Base-by-base conservation (phyloP, 2,329 filamentous ascomycete genomes). In the Sphaerulina vaccinii region DNA sequence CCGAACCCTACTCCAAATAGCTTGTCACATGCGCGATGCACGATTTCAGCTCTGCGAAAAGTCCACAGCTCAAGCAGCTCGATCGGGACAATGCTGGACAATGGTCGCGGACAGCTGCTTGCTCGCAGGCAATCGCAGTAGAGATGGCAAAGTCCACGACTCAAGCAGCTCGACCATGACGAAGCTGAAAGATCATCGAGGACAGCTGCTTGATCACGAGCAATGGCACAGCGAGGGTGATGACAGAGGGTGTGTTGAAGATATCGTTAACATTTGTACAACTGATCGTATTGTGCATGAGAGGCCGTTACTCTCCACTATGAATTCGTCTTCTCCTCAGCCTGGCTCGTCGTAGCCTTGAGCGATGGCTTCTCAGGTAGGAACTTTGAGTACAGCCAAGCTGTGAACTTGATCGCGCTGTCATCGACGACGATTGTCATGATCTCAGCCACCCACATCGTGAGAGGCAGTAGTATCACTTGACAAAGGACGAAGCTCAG, bases 401-500 rank as follows among this genome's bases (percentile, higher is more conserved):
- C 72, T 9, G 80, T 69, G 60, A 84, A 76, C 40, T 69, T 76
- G 13, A 87, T 80, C 41, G 78, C 79, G 1, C 82, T 82, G 56
- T 83, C 79, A 56, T 86, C 83, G 13, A 86, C 69, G 15, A 73
- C 60, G 39, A 72, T 75, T 1, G 81, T 85, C 1, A 76, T 74
- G 5, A 84, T 51, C 47, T 84, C 81, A 2, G 82, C 80, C 18
- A 79, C 52, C 72, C 77, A 82, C 2, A 85, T 68, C 0, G 82
- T 86, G 16, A 83, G 47, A 1, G 83, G 83, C 44, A 85, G 58
- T 3, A 86, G 65, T 23, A 87, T 68, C 6, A 87, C 23, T 35
- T 88, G 82, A 1, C 82, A 78, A 1, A 78, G 49, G 18, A 86
- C 67, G 59, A 85, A 85, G 1, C 76, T 75, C 29, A 83, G 27